Percentiles rank a stretch among this genome's conserved stretches.
These are phyloP conservation scores for Madurella mycetomatis DNA, from an alignment of 2,329 filamentous ascomycete genomes.

Conservation along the genomic window DNA sequence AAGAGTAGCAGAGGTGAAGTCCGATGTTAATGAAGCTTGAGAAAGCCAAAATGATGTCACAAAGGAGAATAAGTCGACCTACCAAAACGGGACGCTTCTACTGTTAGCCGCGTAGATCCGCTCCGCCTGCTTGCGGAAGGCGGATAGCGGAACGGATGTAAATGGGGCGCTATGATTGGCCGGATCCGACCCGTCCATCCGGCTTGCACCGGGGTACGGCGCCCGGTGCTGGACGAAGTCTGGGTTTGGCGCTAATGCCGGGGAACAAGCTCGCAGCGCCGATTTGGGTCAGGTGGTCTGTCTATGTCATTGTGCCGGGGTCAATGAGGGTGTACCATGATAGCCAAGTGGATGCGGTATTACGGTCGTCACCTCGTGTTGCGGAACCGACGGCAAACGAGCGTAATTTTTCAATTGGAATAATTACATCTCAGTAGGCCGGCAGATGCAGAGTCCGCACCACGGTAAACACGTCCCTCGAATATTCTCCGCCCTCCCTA, in stretches of 20 bases:
- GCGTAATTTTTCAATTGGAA: not conserved
- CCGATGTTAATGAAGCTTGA: not conserved
- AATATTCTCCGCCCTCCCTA: slow-evolving; percentile 32
- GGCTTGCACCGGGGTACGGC: not conserved
- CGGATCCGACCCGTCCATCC: not conserved
- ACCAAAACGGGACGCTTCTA: slow-evolving; percentile 1
- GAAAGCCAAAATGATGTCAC: slow-evolving; percentile 16
- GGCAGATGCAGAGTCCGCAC: slow-evolving; percentile 30
- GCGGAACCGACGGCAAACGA: too few species aligned
- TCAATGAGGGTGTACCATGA: too few species aligned
- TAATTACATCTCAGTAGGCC: not conserved
- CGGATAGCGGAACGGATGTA: slow-evolving; percentile 25
- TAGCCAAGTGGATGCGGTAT: too few species aligned
- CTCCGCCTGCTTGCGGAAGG: slow-evolving; percentile 15
- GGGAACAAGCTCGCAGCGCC: not conserved
- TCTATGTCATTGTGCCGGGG: too few species aligned
- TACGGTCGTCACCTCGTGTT: too few species aligned
- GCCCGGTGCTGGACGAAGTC: slow-evolving; percentile 1
- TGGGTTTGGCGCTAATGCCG: slow-evolving; percentile 1
- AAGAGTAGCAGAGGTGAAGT: not conserved
- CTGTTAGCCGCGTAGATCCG: slow-evolving; percentile 2
- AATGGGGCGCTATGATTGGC: slow-evolving; percentile 17
- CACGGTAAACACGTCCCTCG: slow-evolving; percentile 32
- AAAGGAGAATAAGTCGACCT: slow-evolving; percentile 7
- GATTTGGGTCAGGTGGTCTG: not conserved